Evolutionary conservation across 2,329 filamentous ascomycete genomes (phyloP).

Genomic region (Alternaria sp.): DNA sequence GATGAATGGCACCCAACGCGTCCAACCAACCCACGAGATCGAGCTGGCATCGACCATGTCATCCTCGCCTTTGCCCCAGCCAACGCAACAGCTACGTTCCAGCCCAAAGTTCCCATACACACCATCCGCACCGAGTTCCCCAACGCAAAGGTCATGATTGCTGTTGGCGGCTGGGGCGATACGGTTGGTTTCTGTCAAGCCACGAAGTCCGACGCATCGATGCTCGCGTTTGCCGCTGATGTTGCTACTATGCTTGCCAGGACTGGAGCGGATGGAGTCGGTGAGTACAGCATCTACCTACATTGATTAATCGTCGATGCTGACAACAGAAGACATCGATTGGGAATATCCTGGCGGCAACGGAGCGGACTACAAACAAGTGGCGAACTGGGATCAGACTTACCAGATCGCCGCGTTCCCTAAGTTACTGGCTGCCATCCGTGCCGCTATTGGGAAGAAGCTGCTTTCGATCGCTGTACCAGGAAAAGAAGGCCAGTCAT

Average conservation of each 20-base stretch:
- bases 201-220: constrained; percentile 58
- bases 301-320: not conserved
- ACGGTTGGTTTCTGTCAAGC: constrained; percentile 66
- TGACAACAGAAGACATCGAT: constrained; percentile 61
- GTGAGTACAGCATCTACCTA: constrained; percentile 42
- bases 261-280: constrained; percentile 70
- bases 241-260: constrained; percentile 66
- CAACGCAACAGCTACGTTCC: constrained; percentile 53
- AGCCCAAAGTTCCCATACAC: constrained; percentile 61
- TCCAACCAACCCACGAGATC: constrained; percentile 31
- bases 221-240: constrained; percentile 67
- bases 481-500: constrained; percentile 38
- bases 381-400: constrained; percentile 64
- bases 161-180: constrained; percentile 79
- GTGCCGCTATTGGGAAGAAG: constrained; percentile 64
- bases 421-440: constrained; percentile 64
- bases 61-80: constrained; percentile 48
- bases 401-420: constrained; percentile 69
- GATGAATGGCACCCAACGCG: constrained; percentile 45
- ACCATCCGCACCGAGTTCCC: constrained; percentile 62
- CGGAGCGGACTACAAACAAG: constrained; percentile 69
- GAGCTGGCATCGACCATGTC: constrained; percentile 46
- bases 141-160: constrained; percentile 69
- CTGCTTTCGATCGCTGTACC: constrained; percentile 72
- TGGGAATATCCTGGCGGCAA: constrained; percentile 72